Evolutionary conservation across 2,329 filamentous ascomycete species (phyloP), one percentile per base, ranked within the genome.

Genomic region (Cadophora sp.): DNA sequence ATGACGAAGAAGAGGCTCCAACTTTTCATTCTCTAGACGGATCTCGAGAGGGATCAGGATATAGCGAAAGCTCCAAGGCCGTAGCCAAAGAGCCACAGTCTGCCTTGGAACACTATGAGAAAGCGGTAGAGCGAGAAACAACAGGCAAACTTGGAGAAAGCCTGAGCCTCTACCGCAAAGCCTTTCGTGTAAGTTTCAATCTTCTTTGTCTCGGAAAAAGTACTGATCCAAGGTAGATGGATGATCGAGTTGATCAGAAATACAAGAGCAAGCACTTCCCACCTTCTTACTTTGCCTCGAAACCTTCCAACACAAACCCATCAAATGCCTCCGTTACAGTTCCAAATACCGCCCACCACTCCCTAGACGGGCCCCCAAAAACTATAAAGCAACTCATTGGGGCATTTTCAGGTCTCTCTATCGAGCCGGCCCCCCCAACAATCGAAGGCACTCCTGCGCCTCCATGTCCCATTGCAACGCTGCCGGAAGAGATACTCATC

Each of bases 191-290:
- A 80, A 68, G 84, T 76, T 19, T 16, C 11, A 22, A 11, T 6
- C 8, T 34, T 26, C 29, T 19, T 26, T 5, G 6, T 62, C 37
- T 29, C 40, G 40, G 6, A 11, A 37, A 22, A 19, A 40, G 24
- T 50, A 65, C 60, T 71, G 53, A 76, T 69, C 24, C 24, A 19
- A 66, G 8, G 9, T 73, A 95, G 91, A 87, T 99, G 80, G 96
- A 98, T 78, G 85, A 90, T 66, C 83, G 85, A 16, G 95, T 99
- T 63, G 94, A 99, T 79, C 88, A 92, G 75, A 85, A 87, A 66
- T 99, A 97, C 82, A 92, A 92, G 75, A 91, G 93, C 76, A 98
- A 98, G 81, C 90, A 98, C 80, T 97, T 96, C 76, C 91, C 94
- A 29, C 84, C 87, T 48, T 85, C 87, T 11, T 81, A 79, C 40